A percentile compares a stretch with the other conserved stretches of the same genome.
Conservation (phyloP, 495 filamentous ascomycete species). For the Hypoxylon rickii region DNA sequence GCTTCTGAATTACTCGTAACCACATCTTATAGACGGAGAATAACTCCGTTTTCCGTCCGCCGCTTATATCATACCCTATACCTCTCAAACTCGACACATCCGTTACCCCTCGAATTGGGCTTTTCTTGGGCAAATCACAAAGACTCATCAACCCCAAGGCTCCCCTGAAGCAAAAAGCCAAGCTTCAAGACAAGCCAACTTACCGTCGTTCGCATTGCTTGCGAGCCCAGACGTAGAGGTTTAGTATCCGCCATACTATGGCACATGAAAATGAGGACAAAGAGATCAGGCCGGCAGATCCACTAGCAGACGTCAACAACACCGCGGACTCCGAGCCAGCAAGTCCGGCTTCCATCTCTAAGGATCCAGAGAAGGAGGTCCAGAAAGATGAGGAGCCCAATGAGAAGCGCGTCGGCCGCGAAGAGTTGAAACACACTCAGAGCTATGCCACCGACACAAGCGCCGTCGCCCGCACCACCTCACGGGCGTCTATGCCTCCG, state of each 20-base stretch:
- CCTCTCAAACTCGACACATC: background rate
- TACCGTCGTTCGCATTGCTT: conserved; percentile 11
- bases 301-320: conserved; percentile 24
- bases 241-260: conserved; percentile 26
- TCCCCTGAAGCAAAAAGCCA: no score
- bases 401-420: conserved; percentile 28
- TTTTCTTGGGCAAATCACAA: background rate
- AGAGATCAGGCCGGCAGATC: conserved; percentile 28
- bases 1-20: background rate
- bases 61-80: conserved; percentile 10
- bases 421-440: conserved; percentile 46
- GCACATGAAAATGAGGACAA: conserved; percentile 37
- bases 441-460: conserved; percentile 54
- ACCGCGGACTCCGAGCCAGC: conserved; percentile 23
- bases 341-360: conserved; percentile 12
- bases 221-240: conserved; percentile 2
- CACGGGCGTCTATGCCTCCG: conserved; percentile 29
- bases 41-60: conserved; percentile 7
- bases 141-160: no score
- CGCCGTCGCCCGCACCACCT: conserved; percentile 34
- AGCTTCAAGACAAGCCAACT: no score
- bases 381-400: conserved; percentile 33
- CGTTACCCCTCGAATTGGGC: conserved; percentile 4
- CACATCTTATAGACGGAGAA: conserved; percentile 7
- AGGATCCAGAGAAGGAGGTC: conserved; percentile 36